A percentile compares a stretch with the other conserved stretches of the same genome.
Conservation (phyloP, 306 rosid species). For the Ormosia semicastrata region DNA sequence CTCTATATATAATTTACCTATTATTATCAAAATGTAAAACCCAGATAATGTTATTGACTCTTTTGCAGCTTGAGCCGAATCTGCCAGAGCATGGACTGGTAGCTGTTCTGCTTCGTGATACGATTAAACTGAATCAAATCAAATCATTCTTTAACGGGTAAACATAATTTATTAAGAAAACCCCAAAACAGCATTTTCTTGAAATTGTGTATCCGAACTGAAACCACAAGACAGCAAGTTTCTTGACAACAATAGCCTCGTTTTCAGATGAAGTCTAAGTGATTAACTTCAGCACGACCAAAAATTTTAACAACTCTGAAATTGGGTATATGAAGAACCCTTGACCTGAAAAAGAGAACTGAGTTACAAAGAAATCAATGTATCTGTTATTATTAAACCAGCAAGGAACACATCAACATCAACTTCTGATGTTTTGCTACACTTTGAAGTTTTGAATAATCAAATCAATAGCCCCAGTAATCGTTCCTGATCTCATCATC, state of each 20-base stretch:
- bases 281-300: constrained; percentile 23
- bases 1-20: background rate
- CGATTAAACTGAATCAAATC: background rate
- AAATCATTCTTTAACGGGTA: background rate
- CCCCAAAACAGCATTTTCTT: constrained; percentile 15
- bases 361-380: constrained; percentile 40
- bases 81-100: background rate
- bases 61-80: background rate
- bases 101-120: background rate
- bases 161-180: constrained; percentile 21
- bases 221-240: constrained; percentile 17
- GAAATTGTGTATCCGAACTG: constrained; percentile 12
- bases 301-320: constrained; percentile 25
- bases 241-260: background rate
- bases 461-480: constrained; percentile 92
- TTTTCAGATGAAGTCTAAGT: background rate
- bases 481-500: constrained; percentile 95
- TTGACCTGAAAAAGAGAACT: background rate
- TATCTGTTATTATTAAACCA: constrained; percentile 56
- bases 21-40: background rate
- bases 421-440: constrained; percentile 37
- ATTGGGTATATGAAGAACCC: constrained; percentile 22
- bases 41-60: background rate
- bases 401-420: constrained; percentile 35
- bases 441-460: constrained; percentile 22